These are phyloP conservation scores for Bolboschoenus planiculmis DNA, from an alignment of 176 grass and related monocot genomes.

Conservation along the genomic window DNA sequence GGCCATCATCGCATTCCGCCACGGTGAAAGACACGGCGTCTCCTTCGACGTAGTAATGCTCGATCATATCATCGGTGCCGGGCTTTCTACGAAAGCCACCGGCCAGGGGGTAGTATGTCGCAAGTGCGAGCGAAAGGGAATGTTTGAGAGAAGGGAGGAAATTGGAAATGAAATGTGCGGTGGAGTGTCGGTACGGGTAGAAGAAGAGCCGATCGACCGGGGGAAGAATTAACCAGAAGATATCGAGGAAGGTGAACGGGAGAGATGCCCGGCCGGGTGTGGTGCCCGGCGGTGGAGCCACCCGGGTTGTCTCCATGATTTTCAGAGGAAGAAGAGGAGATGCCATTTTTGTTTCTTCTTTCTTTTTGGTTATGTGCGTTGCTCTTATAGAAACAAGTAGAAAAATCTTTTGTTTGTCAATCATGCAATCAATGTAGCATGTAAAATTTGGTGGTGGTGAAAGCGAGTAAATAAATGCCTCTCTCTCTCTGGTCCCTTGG, in stretches of 20 bases:
- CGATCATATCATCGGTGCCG: background rate
- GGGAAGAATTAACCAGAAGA: background rate
- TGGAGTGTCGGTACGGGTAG: background rate
- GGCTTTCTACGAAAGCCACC: background rate
- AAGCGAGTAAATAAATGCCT: no score
- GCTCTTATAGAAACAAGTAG: no score
- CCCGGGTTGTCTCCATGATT: background rate
- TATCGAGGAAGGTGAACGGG: slow-evolving; percentile 20
- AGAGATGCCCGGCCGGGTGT: background rate
- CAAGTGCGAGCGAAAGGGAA: slow-evolving; percentile 26
- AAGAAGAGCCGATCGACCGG: slow-evolving; percentile 29
- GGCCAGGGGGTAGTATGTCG: slow-evolving; percentile 17
- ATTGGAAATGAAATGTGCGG: background rate
- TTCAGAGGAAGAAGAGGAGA: background rate
- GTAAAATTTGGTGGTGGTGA: no score
- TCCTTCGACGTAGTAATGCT: slow-evolving; percentile 13
- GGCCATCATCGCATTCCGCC: background rate
- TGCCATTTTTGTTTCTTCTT: background rate
- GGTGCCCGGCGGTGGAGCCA: slow-evolving; percentile 17
- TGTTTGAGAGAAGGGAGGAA: slow-evolving; percentile 6
- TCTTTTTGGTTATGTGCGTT: no score
- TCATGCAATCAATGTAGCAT: no score
- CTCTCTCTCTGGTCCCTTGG: no score
- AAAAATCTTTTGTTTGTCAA: no score
- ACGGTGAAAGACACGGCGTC: background rate